Evolutionary conservation across 2,329 filamentous ascomycete genomes (phyloP).

Genomic region (Hawksworthiomyces lignivorus): DNA sequence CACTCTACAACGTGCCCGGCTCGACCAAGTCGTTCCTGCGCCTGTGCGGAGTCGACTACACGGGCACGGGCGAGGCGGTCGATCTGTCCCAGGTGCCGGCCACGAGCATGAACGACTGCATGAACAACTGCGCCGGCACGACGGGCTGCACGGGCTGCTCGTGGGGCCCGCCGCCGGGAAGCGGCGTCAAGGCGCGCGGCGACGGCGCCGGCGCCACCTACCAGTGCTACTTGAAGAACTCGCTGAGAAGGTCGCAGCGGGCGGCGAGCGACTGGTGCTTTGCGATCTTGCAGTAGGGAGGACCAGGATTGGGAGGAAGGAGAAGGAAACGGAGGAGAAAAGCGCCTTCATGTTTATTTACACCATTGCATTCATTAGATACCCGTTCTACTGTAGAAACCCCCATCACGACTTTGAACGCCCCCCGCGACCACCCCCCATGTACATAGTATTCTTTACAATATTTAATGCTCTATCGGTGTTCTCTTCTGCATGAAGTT

Average conservation of each 20-base stretch:
- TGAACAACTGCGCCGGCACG: constrained; percentile 30
- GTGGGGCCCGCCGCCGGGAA: constrained; percentile 26
- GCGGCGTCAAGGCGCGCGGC: constrained; percentile 14
- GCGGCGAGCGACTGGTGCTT: constrained; percentile 29
- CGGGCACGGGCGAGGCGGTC: constrained; percentile 24
- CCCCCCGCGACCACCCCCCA: no score
- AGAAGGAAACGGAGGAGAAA: background rate
- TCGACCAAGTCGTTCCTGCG: constrained; percentile 34
- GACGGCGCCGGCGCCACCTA: constrained; percentile 21
- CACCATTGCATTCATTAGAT: constrained; percentile 4
- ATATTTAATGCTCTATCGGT: background rate
- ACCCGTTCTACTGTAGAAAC: no score
- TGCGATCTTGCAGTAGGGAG: constrained; percentile 22
- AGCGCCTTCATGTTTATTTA: no score
- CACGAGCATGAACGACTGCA: constrained; percentile 29
- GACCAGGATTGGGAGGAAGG: background rate
- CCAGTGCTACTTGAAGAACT: constrained; percentile 30
- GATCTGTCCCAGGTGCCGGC: constrained; percentile 24
- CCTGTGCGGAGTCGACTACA: constrained; percentile 39
- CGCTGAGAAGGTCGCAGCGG: constrained; percentile 22
- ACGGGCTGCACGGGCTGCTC: constrained; percentile 27
- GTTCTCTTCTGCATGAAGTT: no score
- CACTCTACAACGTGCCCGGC: constrained; percentile 32
- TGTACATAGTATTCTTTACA: background rate
- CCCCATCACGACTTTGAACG: no score